Evolutionary conservation across 495 filamentous ascomycete genomes (phyloP).

Genomic region (Aspergillus homomorphus): DNA sequence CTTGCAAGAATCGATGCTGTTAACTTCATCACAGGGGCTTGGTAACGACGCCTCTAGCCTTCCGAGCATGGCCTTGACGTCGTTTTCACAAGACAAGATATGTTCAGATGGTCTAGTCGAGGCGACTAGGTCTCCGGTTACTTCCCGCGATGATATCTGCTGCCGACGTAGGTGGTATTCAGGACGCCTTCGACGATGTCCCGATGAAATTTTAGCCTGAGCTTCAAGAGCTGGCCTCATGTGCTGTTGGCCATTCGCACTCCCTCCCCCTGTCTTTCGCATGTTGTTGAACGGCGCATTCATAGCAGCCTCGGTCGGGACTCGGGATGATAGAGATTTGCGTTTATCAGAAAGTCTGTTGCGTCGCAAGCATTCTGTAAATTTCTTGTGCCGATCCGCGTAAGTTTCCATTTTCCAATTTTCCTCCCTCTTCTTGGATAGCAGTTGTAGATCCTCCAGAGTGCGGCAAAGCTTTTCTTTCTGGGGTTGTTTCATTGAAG

Average conservation of each 20-base stretch:
- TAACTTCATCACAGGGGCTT: not conserved
- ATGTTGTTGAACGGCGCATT: not conserved
- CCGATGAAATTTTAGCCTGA: not conserved
- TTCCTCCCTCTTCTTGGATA: conserved; percentile 21
- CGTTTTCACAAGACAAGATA: not conserved
- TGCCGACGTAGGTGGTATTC: not conserved
- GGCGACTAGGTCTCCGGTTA: not conserved
- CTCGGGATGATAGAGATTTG: not conserved
- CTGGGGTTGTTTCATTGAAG: not conserved
- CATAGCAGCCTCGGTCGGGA: not conserved
- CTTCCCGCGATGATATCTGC: not conserved
- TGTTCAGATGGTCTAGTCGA: not conserved
- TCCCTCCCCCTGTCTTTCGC: not conserved
- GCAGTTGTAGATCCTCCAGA: conserved; percentile 24
- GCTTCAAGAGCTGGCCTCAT: not conserved
- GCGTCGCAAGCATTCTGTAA: not conserved
- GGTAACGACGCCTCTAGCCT: not conserved
- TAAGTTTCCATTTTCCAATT: no score
- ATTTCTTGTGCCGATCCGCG: not conserved
- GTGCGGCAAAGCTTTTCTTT: conserved; percentile 19
- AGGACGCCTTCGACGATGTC: not conserved
- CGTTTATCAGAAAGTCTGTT: conserved; percentile 2
- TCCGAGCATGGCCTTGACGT: no score
- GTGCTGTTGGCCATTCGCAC: not conserved
- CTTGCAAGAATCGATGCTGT: not conserved